Conservation (phyloP, 2,329 filamentous ascomycete genomes). For the Cercospora sp. region DNA sequence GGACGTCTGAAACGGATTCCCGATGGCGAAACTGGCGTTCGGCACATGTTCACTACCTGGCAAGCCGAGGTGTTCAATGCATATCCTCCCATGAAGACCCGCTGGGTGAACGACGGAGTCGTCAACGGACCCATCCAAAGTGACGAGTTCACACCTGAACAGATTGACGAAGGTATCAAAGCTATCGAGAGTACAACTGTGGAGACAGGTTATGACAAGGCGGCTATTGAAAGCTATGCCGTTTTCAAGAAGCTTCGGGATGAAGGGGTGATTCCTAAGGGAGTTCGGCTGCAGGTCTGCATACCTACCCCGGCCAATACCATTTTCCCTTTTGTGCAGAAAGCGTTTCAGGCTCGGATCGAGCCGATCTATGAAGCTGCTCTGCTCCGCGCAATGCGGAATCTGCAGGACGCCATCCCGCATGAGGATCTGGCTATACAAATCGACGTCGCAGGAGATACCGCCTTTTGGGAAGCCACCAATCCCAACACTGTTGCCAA, state of each 20-base stretch:
- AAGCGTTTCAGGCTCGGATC: slow-evolving; percentile 32
- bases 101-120: slow-evolving; percentile 28
- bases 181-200: slow-evolving; percentile 18
- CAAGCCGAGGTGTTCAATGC: slow-evolving; percentile 38
- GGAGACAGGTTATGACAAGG: slow-evolving; percentile 38
- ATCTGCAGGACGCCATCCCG: slow-evolving; percentile 38
- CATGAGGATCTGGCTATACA: slow-evolving; percentile 41
- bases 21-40: slow-evolving; percentile 45
- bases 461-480: slow-evolving; percentile 37
- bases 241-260: slow-evolving; percentile 36
- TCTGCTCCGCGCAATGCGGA: slow-evolving; percentile 33
- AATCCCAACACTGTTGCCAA: slow-evolving; percentile 19
- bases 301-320: slow-evolving; percentile 36
- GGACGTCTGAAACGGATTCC: slow-evolving; percentile 42
- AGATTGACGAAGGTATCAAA: slow-evolving; percentile 28
- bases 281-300: slow-evolving; percentile 40
- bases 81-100: slow-evolving; percentile 28
- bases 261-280: slow-evolving; percentile 34
- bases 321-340: slow-evolving; percentile 32
- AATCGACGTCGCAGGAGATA: slow-evolving; percentile 40
- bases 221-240: slow-evolving; percentile 39
- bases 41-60: slow-evolving; percentile 40
- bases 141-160: slow-evolving; percentile 24
- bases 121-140: slow-evolving; percentile 27
- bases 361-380: slow-evolving; percentile 41